These are phyloP conservation scores for Kandelia obovata DNA, from an alignment of 345 rosid genomes.

Conservation along the genomic window DNA sequence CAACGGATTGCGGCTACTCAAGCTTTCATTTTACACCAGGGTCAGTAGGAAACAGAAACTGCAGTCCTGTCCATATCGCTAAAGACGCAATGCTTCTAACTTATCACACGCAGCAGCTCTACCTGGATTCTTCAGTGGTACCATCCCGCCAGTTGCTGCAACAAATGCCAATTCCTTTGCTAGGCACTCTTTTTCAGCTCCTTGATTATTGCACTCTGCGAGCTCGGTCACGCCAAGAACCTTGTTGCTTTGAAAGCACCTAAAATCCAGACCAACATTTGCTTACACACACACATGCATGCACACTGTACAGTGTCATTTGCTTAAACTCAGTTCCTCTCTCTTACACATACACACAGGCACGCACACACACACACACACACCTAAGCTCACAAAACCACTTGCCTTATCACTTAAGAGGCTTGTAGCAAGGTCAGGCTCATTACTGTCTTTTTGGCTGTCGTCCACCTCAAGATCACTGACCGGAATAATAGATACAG, in stretches of 20 bases:
- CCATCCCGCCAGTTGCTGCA: no score
- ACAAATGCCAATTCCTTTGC: no score
- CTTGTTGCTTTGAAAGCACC: constrained; percentile 91
- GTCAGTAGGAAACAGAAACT: no score
- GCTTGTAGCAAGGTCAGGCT: constrained; percentile 30
- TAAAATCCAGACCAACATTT: constrained; percentile 22
- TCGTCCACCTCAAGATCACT: constrained; percentile 34
- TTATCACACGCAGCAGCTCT: no score
- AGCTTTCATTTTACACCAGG: no score
- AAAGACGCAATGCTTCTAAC: no score
- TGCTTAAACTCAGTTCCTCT: background rate
- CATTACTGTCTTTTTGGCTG: constrained; percentile 33
- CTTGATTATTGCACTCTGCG: constrained; percentile 45
- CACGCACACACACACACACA: background rate
- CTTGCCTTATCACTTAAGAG: constrained; percentile 79
- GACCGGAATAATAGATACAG: constrained; percentile 26
- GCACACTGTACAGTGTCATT: constrained; percentile 59
- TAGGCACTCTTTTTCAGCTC: background rate
- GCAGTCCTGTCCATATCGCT: no score
- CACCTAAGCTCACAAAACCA: background rate
- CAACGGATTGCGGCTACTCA: no score
- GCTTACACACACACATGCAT: background rate
- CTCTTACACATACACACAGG: background rate
- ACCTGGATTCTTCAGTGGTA: no score
- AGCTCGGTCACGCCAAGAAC: constrained; percentile 95